Conservation (phyloP, 345 rosid species). For the Odontarrhena argentea region DNA sequence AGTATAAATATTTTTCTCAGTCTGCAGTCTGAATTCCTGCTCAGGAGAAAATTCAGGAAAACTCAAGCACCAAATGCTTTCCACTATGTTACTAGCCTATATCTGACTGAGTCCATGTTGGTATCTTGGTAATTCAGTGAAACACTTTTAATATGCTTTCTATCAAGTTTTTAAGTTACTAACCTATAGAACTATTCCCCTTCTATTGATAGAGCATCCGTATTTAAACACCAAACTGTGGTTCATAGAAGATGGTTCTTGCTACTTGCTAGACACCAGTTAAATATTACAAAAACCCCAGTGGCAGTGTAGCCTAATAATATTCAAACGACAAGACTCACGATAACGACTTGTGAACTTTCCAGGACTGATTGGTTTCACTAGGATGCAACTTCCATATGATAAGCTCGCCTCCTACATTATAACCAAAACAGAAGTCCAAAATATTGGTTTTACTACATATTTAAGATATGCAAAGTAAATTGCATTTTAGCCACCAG, state of each 20-base stretch:
- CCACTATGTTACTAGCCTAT: not conserved
- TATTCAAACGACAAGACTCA: constrained; percentile 45
- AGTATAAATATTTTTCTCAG: not conserved
- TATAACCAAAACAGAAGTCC: not conserved
- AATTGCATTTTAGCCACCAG: constrained; percentile 3
- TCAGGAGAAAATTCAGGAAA: not conserved
- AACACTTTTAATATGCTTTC: not conserved
- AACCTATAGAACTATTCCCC: constrained; percentile 16
- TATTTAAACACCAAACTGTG: not conserved
- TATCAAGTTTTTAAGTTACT: not conserved
- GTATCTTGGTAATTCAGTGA: not conserved
- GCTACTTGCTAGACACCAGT: constrained; percentile 2
- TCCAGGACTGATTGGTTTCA: constrained; percentile 84
- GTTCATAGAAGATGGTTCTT: constrained; percentile 5
- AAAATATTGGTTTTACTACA: not conserved
- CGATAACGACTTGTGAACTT: constrained; percentile 78
- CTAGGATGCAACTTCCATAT: constrained; percentile 76
- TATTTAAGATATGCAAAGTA: constrained; percentile 5
- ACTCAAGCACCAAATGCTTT: not conserved
- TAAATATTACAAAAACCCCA: not conserved
- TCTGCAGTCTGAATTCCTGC: not conserved
- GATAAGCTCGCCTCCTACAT: constrained; percentile 87
- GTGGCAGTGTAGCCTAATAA: not conserved
- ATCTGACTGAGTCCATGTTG: not conserved
- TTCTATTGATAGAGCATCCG: not conserved